Percentiles rank a stretch among this genome's conserved stretches.
Evolutionary conservation across 192 early-diverging fungal genomes (phyloP).

Genomic region (Entomortierella chlamydospora): DNA sequence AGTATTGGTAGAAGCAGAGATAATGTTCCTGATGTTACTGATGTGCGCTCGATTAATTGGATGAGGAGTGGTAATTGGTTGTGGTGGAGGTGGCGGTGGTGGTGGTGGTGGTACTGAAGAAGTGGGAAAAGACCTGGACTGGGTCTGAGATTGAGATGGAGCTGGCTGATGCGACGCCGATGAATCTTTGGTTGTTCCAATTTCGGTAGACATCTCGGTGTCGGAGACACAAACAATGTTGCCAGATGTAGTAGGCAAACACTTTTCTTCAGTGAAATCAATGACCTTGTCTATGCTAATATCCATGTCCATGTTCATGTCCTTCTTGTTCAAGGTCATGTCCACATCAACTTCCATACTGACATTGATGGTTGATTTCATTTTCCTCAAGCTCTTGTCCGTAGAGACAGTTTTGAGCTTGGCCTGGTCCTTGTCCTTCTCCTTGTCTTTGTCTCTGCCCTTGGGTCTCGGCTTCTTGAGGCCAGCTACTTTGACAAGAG

Average conservation of each 20-base stretch:
- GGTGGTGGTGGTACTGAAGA: not conserved
- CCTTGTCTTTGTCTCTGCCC: not conserved
- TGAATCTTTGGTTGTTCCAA: not conserved
- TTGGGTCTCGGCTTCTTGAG: constrained; percentile 33
- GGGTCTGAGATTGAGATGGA: not conserved
- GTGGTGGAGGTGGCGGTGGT: not conserved
- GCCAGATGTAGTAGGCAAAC: not conserved
- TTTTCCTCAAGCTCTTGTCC: not conserved
- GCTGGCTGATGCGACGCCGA: not conserved
- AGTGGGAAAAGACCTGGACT: not conserved
- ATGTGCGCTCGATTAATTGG: no score
- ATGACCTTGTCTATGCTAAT: not conserved
- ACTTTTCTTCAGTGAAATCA: not conserved
- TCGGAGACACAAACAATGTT: not conserved
- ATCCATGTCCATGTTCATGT: constrained; percentile 2
- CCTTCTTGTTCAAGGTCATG: no score
- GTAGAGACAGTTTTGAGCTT: not conserved
- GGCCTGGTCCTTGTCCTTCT: not conserved
- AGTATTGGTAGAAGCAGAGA: not conserved
- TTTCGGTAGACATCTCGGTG: not conserved
- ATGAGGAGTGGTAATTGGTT: not conserved
- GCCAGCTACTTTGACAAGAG: constrained; percentile 16
- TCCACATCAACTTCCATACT: not conserved
- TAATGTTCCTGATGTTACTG: no score
- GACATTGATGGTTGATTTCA: not conserved